Evolutionary conservation across 2,329 filamentous ascomycete species (phyloP).

Genomic region (Davidsoniella australis): DNA sequence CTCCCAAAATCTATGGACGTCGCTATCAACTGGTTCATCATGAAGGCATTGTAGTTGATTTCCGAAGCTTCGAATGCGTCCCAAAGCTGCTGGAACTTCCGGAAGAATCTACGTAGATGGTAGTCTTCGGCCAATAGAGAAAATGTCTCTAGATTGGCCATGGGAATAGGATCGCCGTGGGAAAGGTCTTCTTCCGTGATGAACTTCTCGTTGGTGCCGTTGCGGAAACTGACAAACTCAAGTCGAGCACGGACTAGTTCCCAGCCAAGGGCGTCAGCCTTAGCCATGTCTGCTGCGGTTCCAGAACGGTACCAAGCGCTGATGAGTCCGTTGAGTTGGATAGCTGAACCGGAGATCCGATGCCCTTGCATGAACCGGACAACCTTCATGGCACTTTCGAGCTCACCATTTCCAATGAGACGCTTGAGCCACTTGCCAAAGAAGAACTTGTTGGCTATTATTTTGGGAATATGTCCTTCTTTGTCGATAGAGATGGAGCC

Average conservation of each 20-base stretch:
- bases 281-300: constrained; percentile 32
- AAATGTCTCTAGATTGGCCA: constrained; percentile 63
- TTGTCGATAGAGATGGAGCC: constrained; percentile 29
- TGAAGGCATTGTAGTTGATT: constrained; percentile 52
- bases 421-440: constrained; percentile 80
- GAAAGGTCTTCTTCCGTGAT: neutral
- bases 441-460: constrained; percentile 58
- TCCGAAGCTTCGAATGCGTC: constrained; percentile 44
- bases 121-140: constrained; percentile 59
- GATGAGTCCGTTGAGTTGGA: constrained; percentile 69
- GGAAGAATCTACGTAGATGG: constrained; percentile 40
- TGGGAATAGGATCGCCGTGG: constrained; percentile 23
- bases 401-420: constrained; percentile 54
- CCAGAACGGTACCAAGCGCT: constrained; percentile 58
- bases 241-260: constrained; percentile 57
- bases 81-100: constrained; percentile 42
- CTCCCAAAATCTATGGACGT: constrained; percentile 45
- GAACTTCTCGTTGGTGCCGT: constrained; percentile 11
- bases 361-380: constrained; percentile 58
- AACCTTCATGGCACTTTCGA: constrained; percentile 55
- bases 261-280: constrained; percentile 56
- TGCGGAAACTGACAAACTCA: constrained; percentile 38
- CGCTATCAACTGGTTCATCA: constrained; percentile 64
- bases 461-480: constrained; percentile 27
- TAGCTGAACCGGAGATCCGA: constrained; percentile 49